Base-by-base conservation (phyloP, 768 basidiomycete species). In the Kwoniella bestiolae region DNA sequence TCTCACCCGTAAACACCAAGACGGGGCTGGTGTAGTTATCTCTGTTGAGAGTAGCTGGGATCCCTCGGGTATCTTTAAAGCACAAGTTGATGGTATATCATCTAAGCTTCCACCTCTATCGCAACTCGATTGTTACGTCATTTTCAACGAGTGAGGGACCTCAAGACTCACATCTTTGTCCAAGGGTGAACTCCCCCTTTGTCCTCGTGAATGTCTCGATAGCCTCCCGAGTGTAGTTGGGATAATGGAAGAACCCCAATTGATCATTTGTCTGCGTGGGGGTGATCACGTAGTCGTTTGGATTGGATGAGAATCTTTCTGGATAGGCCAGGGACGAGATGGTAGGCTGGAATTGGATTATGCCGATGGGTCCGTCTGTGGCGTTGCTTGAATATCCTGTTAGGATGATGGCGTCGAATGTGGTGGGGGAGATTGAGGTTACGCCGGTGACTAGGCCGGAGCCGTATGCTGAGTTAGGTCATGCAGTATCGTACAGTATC, bases 161-260 rank as follows among this genome's bases (percentile, higher is more conserved):
- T n/a, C n/a, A n/a, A n/a, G n/a, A 46, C 26, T 29, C 31, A 21
- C 31, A 29, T 45, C 60, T 58, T 56, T 72, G 67, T 14, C 73
- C 73, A 14, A 75, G 52, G 21, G 73, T 66, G 65, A 70, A 75
- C 38, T 72, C 73, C 5, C 70, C 68, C 52, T 75, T 75, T 41
- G 47, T 70, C n/a, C 34, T 55, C 18, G 70, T 75, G 56, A 75
- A 75, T 12, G 14, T 21, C 49, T 65, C 47, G 3, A 75, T 50
- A 11, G 73, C 63, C 11, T 46, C 29, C 16, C 66, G 55, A 11
- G 73, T 72, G 51, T 72, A 75, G 61, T 75, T 72, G 23, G 73
- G 73, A 55, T 55, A 55, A 55, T 55, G 52, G 32, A 23, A 72
- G 65, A 75, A 75, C 3, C 56, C 73, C 3, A 52, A 51, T 52